Base-by-base conservation (phyloP, 306 rosid species). In the Psophocarpus tetragonolobus region DNA sequence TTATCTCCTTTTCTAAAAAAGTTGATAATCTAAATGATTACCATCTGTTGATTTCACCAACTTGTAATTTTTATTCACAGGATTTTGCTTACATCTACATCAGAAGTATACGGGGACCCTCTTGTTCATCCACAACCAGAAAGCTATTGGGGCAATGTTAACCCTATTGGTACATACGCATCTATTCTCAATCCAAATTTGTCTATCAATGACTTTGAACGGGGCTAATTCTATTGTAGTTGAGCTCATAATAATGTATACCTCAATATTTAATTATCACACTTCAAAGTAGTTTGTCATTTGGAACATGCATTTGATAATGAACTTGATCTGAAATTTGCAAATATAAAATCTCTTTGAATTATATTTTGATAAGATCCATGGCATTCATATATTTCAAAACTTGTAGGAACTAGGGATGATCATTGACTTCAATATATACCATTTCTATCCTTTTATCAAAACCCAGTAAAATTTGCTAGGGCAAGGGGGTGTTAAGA, bases 61-160 rank as follows among this genome's bases (percentile, higher is more conserved):
- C 58, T 65, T 77, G 15, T 54, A 9, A 39, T 64, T 42, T 61
- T 76, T 10, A 79, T 79, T 38, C 27, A 57, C 91, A 93, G 98
- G 88, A 93, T 93, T 87, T 87, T 93, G 76, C 94, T 93, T 83
- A 93, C 98, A 21, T 93, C 98, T 39, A 93, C 97, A 61, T 93
- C 98, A 6, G 98, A 93, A 80, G 98, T 93, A 18, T 93, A 93
- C 58, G 97, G 98, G 69, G 98, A 93, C 80, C 98, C 98, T 75
- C 96, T 93, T 56, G 86, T 87, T 75, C 98, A 93, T 75, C 98
- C 98, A 11, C 98, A 93, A 47, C 90, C 91, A 4, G 98, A 93
- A 81, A 84, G 69, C 81, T 93, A 93, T 68, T 93, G 98, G 98
- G 98, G 97, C 51, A 93, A 93, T 86, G 98, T 93, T 50, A 93